Conservation (phyloP, 768 basidiomycete species). For the Kwoniella bestiolae region DNA sequence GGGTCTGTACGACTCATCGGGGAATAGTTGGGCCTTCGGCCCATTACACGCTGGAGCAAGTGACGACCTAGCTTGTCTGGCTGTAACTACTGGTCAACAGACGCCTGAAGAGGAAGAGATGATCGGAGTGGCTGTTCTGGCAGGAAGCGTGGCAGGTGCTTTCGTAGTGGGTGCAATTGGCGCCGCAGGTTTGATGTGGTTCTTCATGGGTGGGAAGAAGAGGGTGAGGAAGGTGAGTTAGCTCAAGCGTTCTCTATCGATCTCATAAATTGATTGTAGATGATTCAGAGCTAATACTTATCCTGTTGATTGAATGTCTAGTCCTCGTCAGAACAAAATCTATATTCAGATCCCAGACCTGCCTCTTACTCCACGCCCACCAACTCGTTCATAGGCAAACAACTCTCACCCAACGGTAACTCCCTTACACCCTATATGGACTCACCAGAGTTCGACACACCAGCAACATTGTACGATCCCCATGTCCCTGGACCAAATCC, state of each 20-base stretch:
- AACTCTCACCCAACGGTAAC: background rate
- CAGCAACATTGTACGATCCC: slow-evolving; percentile 26
- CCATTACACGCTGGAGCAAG: slow-evolving; percentile 41
- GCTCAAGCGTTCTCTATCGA: slow-evolving; percentile 1
- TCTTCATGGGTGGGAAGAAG: slow-evolving; percentile 5
- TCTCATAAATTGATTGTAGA: background rate
- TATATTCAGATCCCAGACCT: slow-evolving; percentile 29
- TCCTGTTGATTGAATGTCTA: slow-evolving; percentile 1
- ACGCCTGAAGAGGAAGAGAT: background rate
- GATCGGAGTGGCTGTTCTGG: slow-evolving; percentile 15
- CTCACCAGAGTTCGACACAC: slow-evolving; percentile 25
- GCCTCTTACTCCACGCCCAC: slow-evolving; percentile 16
- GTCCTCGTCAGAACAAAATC: slow-evolving; percentile 15
- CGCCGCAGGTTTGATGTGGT: slow-evolving; percentile 27
- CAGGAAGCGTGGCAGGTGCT: slow-evolving; percentile 31
- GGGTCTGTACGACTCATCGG: slow-evolving; percentile 36
- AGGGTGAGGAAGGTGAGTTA: slow-evolving; percentile 6
- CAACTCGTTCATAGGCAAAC: slow-evolving; percentile 15
- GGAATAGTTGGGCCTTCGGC: slow-evolving; percentile 41
- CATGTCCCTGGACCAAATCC: slow-evolving; percentile 8
- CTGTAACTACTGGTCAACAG: slow-evolving; percentile 31
- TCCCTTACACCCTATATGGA: slow-evolving; percentile 9
- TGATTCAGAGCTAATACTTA: too few relatives aligned
- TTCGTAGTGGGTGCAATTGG: slow-evolving; percentile 28
- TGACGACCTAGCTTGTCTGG: slow-evolving; percentile 33